Conservation (phyloP, 495 filamentous ascomycete genomes). For the Talaromyces ruber region DNA sequence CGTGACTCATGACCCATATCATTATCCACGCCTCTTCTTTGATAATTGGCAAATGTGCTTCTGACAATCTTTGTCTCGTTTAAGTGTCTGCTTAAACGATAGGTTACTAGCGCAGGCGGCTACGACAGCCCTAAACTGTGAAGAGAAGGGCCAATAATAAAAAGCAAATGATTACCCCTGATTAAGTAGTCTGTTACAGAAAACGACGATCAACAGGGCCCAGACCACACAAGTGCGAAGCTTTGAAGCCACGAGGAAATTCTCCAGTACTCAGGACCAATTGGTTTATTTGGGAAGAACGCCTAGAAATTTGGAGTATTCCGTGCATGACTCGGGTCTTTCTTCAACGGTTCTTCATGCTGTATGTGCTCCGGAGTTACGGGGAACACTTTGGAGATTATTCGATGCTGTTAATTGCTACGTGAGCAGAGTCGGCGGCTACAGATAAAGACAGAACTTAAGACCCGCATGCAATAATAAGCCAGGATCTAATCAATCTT, state of each 20-base stretch:
- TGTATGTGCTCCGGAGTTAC: neutral
- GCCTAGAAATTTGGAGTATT: neutral
- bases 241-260: neutral
- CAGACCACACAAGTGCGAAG: neutral
- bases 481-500: neutral
- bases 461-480: neutral
- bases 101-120: neutral
- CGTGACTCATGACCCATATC: neutral
- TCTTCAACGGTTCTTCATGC: neutral
- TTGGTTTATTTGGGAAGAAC: neutral
- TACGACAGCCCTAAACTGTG: neutral
- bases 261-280: neutral
- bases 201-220: neutral
- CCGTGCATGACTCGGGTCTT: neutral
- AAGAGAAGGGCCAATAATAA: too few species aligned
- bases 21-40: too few species aligned
- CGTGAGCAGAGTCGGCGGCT: neutral
- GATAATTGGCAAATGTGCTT: neutral
- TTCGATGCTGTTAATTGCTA: neutral
- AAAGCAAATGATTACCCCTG: too few species aligned
- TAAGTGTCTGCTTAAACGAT: neutral
- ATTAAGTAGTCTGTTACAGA: neutral
- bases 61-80: neutral
- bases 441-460: neutral
- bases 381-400: neutral